Conservation (phyloP, 2,329 filamentous ascomycete genomes). For the Taxawa tesnikishii region DNA sequence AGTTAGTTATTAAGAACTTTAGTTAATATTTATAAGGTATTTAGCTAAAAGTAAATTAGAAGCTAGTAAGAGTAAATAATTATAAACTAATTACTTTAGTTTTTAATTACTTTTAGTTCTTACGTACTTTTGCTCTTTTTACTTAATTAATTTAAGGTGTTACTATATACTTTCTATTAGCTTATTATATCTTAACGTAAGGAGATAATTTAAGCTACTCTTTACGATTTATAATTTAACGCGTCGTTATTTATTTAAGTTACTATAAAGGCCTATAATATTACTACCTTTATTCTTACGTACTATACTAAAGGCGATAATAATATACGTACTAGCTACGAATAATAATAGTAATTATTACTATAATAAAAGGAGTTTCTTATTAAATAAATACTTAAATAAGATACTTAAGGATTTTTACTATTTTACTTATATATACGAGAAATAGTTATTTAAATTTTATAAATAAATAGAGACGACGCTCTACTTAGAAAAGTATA, state of each 20-base stretch:
- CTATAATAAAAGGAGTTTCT: constrained; percentile 3
- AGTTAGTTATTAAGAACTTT: no score
- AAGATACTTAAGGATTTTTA: not conserved
- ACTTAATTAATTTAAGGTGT: no score
- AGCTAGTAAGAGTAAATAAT: no score
- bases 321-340: not conserved
- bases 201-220: not conserved
- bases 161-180: no score
- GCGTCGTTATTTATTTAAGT: not conserved
- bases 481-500: not conserved
- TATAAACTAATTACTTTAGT: no score
- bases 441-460: constrained; percentile 1
- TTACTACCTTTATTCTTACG: constrained; percentile 1
- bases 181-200: constrained; percentile 2
- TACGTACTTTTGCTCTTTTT: no score
- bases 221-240: not conserved
- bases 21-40: no score
- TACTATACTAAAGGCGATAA: not conserved
- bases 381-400: constrained; percentile 1
- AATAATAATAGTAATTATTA: not conserved
- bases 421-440: not conserved
- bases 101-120: no score
- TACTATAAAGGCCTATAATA: not conserved
- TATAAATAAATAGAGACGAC: constrained; percentile 2
- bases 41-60: no score